A percentile compares a stretch with the other conserved stretches of the same genome.
phyloP scores from a whole-genome alignment of 106 monocot species.

The Posidonia australis region DNA sequence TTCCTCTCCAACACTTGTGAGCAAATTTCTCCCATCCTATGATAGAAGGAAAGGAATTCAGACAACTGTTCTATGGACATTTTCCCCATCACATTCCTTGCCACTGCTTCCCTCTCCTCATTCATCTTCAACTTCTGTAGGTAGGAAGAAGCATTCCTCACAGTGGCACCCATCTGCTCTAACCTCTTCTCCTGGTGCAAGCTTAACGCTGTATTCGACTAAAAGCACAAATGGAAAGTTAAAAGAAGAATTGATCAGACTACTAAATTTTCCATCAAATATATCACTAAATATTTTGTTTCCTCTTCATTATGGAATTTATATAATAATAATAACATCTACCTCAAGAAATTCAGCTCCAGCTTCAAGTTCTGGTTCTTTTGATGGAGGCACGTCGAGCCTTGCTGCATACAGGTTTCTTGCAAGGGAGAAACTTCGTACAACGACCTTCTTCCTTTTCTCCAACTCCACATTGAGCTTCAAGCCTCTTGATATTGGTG shows the following conservation, averaged over 20 bases:
- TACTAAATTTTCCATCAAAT: no score
- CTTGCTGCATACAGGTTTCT: slow-evolving; percentile 45
- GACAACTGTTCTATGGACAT: slow-evolving; percentile 72
- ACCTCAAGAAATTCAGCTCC: slow-evolving; percentile 77
- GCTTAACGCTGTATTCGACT: slow-evolving; percentile 65
- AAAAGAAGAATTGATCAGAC: background rate
- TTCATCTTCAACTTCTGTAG: slow-evolving; percentile 53
- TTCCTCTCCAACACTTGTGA: slow-evolving; percentile 68
- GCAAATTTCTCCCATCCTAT: slow-evolving; percentile 64
- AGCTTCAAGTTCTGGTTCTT: slow-evolving; percentile 39
- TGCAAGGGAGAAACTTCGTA: slow-evolving; percentile 51
- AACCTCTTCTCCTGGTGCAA: slow-evolving; percentile 77
- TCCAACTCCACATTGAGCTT: slow-evolving; percentile 35
- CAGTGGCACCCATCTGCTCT: slow-evolving; percentile 94
- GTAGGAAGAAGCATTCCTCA: slow-evolving; percentile 70
- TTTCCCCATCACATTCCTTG: slow-evolving; percentile 56
- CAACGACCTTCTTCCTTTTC: slow-evolving; percentile 57
- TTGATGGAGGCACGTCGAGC: slow-evolving; percentile 6
- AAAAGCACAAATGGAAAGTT: slow-evolving; percentile 4
- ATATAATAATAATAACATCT: no score
- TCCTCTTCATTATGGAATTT: no score
- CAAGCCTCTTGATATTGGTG: background rate
- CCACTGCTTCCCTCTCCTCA: slow-evolving; percentile 44
- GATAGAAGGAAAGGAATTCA: slow-evolving; percentile 71
- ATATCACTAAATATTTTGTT: no score